Evolutionary conservation across 2,329 filamentous ascomycete species (phyloP), one percentile per base, ranked within the genome.

Genomic region (Cordyceps pruinosa): DNA sequence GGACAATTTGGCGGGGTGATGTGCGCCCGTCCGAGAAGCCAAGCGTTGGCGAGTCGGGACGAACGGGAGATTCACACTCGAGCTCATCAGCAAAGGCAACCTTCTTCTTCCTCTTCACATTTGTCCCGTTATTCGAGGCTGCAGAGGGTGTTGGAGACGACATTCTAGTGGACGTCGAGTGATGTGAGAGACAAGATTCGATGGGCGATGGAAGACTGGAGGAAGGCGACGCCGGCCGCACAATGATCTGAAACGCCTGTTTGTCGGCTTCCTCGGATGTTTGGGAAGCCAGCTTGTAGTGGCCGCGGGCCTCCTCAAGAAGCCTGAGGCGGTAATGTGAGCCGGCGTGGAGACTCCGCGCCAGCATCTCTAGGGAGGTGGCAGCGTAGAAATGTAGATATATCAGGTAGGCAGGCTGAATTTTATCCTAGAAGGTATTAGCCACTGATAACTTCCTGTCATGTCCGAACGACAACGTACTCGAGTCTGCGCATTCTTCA

Each of bases 381-480:
- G 82, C 82, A n/a, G 81, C 81, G 60, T 84, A 85, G 66, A 84
- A 84, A 65, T 82, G 77, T 6, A 85, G 73, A 59, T 82, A 83
- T 61, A 84, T 79, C 34, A 83, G 71, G 63, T 84, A 78, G 7
- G 79, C 70, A 2, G 80, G 77, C 64, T 83, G 78, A 21, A 79
- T 70, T 26, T 72, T 65, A 13, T 71, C 71, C 66, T 68, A n/a
- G 0, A 23, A 9, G 7, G 3, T 37, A 42, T 57, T 53, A 59
- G 35, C 21, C 4, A 32, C 35, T 34, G 25, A 9, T 15, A n/a
- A 2, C 34, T 25, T 25, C 34, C n/a, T 48, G 21, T 3, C 23
- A 21, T 10, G 34, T 21, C 23, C 47, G 6, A 21, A 35, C 19
- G 13, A 51, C 21, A 19, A 69, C 74, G 68, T 69, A 78, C 77